Base-by-base conservation (phyloP, 164 flowering plant species). In the Piper betle region DNA sequence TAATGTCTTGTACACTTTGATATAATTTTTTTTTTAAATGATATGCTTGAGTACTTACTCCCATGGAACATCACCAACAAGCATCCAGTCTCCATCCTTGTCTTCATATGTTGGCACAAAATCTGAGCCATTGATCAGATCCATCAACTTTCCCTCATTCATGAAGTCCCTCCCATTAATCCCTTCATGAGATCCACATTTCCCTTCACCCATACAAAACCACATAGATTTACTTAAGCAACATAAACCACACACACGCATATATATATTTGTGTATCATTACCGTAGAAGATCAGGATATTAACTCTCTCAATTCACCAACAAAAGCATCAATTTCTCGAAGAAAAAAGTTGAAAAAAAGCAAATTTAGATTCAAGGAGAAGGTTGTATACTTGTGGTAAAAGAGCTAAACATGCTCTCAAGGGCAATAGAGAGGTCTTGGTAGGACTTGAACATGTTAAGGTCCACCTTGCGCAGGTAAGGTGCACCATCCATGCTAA, bases 21-120 rank as follows among this genome's bases (percentile, higher is more conserved):
- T 25, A 1, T 25, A 25, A 0, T 25, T 25, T 25, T 25, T 25
- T 25, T 25, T 25, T 25, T 25, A 25, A 25, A 25, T 25, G 33
- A 25, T 25, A 25, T 25, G 33, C 33, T 25, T 1, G 33, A 25
- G 33, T 25, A 82, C 86, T 78, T 78, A 90, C 97, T 79, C 82
- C 92, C 91, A 89, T 18, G 93, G 96, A 40, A 88, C 96, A 66
- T 88, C 92, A 5, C 96, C 92, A 6, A 88, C 91, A 9, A 86
- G 88, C 91, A 88, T 86, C 93, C 96, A 84, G 41, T 88, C 96
- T 16, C 96, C 91, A 64, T 88, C 96, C 72, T 84, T 88, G 70
- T 88, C 96, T 72, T 88, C 87, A 57, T 83, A 88, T 1, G 92
- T 84, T 0, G 91, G 88, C 38, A 87, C 89, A 64, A 80, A 87